Evolutionary conservation across 768 basidiomycete species (phyloP), one percentile per base, ranked within the genome.

Genomic region (Mycena maculata): DNA sequence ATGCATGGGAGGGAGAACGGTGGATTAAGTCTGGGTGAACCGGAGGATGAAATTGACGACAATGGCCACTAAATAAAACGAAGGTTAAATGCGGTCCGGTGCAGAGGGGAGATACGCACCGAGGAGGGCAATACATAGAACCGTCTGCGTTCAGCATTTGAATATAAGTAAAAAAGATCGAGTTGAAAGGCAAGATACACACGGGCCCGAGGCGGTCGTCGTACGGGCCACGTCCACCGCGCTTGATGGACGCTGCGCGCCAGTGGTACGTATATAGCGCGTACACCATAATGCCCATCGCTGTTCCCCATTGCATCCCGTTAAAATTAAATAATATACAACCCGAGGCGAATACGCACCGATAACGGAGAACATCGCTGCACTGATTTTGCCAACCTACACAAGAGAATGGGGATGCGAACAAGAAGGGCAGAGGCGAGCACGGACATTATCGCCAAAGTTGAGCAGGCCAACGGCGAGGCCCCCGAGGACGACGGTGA

Each of bases 231-330:
- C 93, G 87, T 12, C 96, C 95, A 50, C 97, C 94, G 38, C 88
- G 84, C 54, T 96, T 90, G 75, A 99, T 99, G 27, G 95, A 93
- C 28, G 89, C 88, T 9, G 97, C 98, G 69, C 98, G 89, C 94
- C 96, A 97, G 76, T 99, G 97, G 77, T 96, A 99, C 44, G 95
- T 95, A 72, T 92, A 92, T 16, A 99, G 80, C 2, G 98, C 97
- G 78, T 99, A 99, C 12, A 94, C 76, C 98, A 99, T 99, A 65
- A 99, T 95, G 23, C 89, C 94, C 89, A 99, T 93, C 39, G 97
- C 97, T 97, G 73, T 30, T 49, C 53, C 50, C 22, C 33, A 47
- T 22, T 20, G 20, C n/a, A 16, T 22, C 28, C 8, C 16, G 7
- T 20, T 15, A 38, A 41, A 18, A 18, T 41, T 41, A 16, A 41